Evolutionary conservation across 2,329 filamentous ascomycete species (phyloP).

Genomic region (Metarhizium robertsii): DNA sequence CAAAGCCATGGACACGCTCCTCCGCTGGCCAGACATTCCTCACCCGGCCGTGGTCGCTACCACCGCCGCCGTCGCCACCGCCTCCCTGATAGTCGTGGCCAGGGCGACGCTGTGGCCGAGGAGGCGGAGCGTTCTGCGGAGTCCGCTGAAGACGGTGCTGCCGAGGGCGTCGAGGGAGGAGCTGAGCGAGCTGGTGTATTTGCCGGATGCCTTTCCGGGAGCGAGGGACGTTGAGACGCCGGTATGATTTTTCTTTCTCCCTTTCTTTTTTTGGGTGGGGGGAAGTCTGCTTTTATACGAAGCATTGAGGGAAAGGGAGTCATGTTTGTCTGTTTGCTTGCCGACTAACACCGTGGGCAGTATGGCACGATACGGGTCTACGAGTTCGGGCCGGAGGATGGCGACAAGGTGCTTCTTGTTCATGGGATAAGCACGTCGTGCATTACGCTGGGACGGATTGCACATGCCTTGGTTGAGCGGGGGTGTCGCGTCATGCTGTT

Average conservation of each 20-base stretch:
- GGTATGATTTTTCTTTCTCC: conserved; percentile 22
- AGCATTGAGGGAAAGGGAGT: too few species aligned
- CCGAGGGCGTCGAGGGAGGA: conserved; percentile 26
- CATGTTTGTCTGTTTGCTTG: background rate
- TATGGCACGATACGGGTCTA: conserved; percentile 72
- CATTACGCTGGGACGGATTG: conserved; percentile 59
- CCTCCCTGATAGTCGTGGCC: conserved; percentile 26
- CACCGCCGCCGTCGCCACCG: conserved; percentile 31
- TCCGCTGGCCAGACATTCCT: conserved; percentile 8
- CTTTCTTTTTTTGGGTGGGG: background rate
- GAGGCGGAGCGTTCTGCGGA: conserved; percentile 29
- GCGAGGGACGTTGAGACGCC: conserved; percentile 64
- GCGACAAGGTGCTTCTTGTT: conserved; percentile 65
- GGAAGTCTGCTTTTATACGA: too few species aligned
- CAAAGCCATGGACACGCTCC: conserved; percentile 4
- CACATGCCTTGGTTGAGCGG: conserved; percentile 53
- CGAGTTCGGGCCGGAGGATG: conserved; percentile 69
- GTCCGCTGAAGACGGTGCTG: conserved; percentile 33
- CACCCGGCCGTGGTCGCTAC: conserved; percentile 23
- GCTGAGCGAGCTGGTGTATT: conserved; percentile 41
- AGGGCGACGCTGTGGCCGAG: conserved; percentile 30
- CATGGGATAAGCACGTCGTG: conserved; percentile 82
- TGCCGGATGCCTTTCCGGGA: conserved; percentile 60
- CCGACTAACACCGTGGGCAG: conserved; percentile 13
- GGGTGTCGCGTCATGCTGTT: conserved; percentile 79